Conservation (phyloP, 2,329 filamentous ascomycete species). For the Ophiobolus disseminans region DNA sequence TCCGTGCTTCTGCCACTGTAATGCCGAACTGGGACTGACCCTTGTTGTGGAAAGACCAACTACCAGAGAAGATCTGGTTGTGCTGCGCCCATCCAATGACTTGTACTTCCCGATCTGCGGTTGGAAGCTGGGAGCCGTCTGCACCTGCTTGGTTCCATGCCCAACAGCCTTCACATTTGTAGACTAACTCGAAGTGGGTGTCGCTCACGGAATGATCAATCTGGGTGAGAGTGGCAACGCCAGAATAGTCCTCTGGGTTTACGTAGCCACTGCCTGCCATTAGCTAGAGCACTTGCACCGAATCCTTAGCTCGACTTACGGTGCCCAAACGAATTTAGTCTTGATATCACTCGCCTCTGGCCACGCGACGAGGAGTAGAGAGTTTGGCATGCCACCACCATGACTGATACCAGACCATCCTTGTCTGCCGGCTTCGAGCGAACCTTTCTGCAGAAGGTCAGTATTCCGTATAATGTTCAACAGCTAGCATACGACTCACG, state of each 20-base stretch:
- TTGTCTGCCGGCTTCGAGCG: slow-evolving; percentile 32
- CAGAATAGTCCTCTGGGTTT: slow-evolving; percentile 65
- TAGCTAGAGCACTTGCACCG: slow-evolving; percentile 13
- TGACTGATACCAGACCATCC: slow-evolving; percentile 50
- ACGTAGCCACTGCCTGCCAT: slow-evolving; percentile 59
- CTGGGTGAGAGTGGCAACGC: slow-evolving; percentile 67
- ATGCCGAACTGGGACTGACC: slow-evolving; percentile 63
- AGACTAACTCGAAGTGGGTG: slow-evolving; percentile 68
- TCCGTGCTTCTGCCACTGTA: slow-evolving; percentile 53
- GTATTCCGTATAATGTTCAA: background rate
- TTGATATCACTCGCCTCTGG: slow-evolving; percentile 34
- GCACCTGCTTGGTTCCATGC: slow-evolving; percentile 53
- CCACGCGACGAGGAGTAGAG: slow-evolving; percentile 45
- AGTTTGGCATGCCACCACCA: slow-evolving; percentile 44
- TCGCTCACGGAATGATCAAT: slow-evolving; percentile 65
- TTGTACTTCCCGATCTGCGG: slow-evolving; percentile 38
- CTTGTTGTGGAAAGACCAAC: slow-evolving; percentile 61
- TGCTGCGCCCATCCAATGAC: slow-evolving; percentile 66
- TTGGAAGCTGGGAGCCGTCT: slow-evolving; percentile 48
- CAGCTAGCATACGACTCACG: slow-evolving; percentile 20
- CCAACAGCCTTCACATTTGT: slow-evolving; percentile 64
- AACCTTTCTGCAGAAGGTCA: slow-evolving; percentile 36
- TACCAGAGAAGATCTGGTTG: slow-evolving; percentile 48
- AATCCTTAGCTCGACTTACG: slow-evolving; percentile 24
- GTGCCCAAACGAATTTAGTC: slow-evolving; percentile 41